Base-by-base conservation (phyloP, 2,329 filamentous ascomycete species). In the Venturia pyrina region DNA sequence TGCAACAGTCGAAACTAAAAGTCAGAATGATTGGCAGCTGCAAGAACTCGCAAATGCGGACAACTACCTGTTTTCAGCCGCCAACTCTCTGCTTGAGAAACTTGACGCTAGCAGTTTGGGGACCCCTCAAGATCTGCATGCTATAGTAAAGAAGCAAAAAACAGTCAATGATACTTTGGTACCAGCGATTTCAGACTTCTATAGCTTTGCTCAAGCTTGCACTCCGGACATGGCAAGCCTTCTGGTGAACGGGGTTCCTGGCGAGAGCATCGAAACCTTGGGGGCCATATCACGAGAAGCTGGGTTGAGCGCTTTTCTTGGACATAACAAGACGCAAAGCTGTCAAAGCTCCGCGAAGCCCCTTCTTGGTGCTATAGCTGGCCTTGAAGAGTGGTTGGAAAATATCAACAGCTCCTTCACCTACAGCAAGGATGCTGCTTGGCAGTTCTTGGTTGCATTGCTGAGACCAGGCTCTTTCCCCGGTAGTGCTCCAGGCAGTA, bases 271-370 rank as follows among this genome's bases (percentile, higher is more conserved):
- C 44, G 80, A 82, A 34, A 73, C 77, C 17, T 71, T 82, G 63
- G 78, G 79, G 13, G 81, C 79, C 37, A 75, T 75, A n/a, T 78
- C 82, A 15, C 76, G 78, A 65, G 79, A 82, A 60, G 78, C 81
- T 56, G 82, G 82, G 1, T 69, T 85, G 59, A 79, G 81, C 64
- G 79, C 83, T 5, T 85, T 85, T 67, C 75, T 85, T n/a, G 83
- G 84, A 50, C 81, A 85, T 70, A 81, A 83, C 2, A 82, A 80
- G 65, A 77, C 79, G 66, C 72, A 75, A 50, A 73, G 71, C 40
- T 77, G 77, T 44, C 79, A 79, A 66, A 70, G 74, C 1, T 73
- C 74, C 34, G 69, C 72, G 6, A 78, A 77, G 34, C 74, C 77
- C 34, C 66, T 73, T n/a, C 71, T 82, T 21, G 71, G 72, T 21